Evolutionary conservation across 257 asterid genomes (phyloP).

Genomic region (Nyctanthes arbortristis): DNA sequence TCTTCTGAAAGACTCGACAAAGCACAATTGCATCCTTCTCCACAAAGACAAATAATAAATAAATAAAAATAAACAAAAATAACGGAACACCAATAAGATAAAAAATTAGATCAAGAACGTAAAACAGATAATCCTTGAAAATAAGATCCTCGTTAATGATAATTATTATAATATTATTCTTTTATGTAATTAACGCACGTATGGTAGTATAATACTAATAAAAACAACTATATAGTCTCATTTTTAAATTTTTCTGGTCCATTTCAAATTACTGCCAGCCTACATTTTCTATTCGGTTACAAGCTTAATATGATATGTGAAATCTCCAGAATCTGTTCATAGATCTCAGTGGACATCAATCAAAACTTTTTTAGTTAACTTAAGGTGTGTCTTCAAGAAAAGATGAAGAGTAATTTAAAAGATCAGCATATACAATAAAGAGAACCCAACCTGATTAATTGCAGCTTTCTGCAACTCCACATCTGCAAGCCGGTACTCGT

Average conservation of each 20-base stretch:
- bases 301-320: background rate
- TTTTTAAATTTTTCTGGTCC: background rate
- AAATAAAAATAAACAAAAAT: constrained; percentile 2
- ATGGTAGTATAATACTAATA: constrained; percentile 1
- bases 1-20: constrained; percentile 91
- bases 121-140: constrained; percentile 12
- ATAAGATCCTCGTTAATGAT: background rate
- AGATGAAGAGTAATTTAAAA: background rate
- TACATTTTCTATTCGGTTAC: background rate
- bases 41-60: no score
- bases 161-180: background rate
- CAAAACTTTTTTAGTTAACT: constrained; percentile 2
- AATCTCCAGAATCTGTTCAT: background rate
- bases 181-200: background rate
- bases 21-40: constrained; percentile 75
- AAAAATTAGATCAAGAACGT: background rate
- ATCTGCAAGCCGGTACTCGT: constrained; percentile 83
- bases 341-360: background rate
- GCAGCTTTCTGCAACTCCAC: constrained; percentile 72
- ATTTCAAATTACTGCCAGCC: background rate
- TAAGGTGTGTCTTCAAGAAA: background rate
- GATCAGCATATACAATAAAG: background rate
- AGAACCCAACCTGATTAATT: constrained; percentile 68
- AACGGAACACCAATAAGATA: no score
- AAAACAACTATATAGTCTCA: constrained; percentile 1